Base-by-base conservation (phyloP, 805 yeast genomes). In the Blastobotrys parvus region DNA sequence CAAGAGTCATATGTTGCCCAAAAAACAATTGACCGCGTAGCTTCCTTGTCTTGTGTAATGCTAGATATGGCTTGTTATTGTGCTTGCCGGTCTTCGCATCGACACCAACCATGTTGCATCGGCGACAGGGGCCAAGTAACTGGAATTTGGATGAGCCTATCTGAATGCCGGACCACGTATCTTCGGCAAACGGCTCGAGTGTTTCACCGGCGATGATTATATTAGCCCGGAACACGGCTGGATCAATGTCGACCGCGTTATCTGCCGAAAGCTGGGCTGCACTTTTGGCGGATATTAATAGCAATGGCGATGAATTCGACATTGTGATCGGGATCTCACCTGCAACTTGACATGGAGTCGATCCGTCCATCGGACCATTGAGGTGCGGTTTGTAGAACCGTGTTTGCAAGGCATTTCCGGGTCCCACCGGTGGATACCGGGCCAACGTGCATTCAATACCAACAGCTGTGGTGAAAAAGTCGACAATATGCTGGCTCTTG, bases 71-170 rank as follows among this genome's bases (percentile, higher is more conserved):
- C 8, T 49, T 49, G 4, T 58, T 43, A 45, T 65, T 65, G 20
- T 57, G 43, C 16, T 47, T 45, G 1, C 74, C 74, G n/a, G 62
- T 54, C 4, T 53, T 54, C 11, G 51, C 51, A 18, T 67, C 63
- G 10, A 69, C 62, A 2, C 71, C 63, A n/a, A 70, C 61, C 74
- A 70, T 69, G 40, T 65, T 67, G 47, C 75, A 70, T 32, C 75
- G 50, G 18, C 65, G 60, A 45, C 75, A 70, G 36, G 46, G 57
- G 39, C 52, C 67, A 18, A 45, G 53, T 51, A 43, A 42, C 36
- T 41, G 58, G 31, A 46, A 45, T 15, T 23, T 39, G 1, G 45
- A 45, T 4, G 34, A 25, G 1, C 48, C 44, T 3, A 62, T 44
- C 10, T 8, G 23, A 0, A 65, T 35, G 3, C 31, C 22, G 3